Evolutionary conservation across 2,329 filamentous ascomycete species (phyloP).

Genomic region (Pyrenophora tritici-repentis): DNA sequence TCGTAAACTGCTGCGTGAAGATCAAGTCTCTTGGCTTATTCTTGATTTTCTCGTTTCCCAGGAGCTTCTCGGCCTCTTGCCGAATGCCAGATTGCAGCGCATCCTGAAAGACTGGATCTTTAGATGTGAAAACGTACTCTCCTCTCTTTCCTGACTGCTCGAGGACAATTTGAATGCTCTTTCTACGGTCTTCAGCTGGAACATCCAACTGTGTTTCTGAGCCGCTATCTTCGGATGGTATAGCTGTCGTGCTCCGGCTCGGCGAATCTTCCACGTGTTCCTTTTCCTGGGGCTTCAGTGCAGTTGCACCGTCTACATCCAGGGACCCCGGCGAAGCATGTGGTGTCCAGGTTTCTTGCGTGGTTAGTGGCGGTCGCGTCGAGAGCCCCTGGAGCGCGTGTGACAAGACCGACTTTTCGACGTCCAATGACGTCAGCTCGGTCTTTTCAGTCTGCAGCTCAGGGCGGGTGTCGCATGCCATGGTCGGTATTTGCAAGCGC

Average conservation of each 20-base stretch:
- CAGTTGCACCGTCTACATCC: constrained; percentile 51
- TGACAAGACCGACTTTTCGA: constrained; percentile 30
- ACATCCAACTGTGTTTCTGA: constrained; percentile 15
- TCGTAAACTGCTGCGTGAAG: constrained; percentile 74
- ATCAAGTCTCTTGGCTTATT: constrained; percentile 61
- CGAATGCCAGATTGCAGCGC: constrained; percentile 52
- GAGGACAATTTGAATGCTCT: constrained; percentile 54
- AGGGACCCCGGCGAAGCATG: constrained; percentile 30
- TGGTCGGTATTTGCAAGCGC: background rate
- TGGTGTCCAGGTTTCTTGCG: constrained; percentile 36
- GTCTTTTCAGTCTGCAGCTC: constrained; percentile 9
- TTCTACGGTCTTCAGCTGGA: constrained; percentile 29
- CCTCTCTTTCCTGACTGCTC: constrained; percentile 54
- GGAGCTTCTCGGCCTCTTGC: constrained; percentile 44
- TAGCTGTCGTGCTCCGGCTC: constrained; percentile 32
- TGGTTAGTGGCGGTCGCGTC: constrained; percentile 17
- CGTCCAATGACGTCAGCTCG: constrained; percentile 19
- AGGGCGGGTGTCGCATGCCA: constrained; percentile 2
- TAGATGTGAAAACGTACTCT: constrained; percentile 55
- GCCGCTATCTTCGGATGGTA: constrained; percentile 31
- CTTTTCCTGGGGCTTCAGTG: constrained; percentile 44
- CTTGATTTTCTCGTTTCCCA: constrained; percentile 40
- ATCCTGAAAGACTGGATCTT: constrained; percentile 56
- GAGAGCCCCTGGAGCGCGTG: constrained; percentile 39
- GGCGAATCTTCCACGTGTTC: constrained; percentile 44